phyloP scores from a whole-genome alignment of 2,329 filamentous ascomycete species.

The Iodosphaeria phyllophila region DNA sequence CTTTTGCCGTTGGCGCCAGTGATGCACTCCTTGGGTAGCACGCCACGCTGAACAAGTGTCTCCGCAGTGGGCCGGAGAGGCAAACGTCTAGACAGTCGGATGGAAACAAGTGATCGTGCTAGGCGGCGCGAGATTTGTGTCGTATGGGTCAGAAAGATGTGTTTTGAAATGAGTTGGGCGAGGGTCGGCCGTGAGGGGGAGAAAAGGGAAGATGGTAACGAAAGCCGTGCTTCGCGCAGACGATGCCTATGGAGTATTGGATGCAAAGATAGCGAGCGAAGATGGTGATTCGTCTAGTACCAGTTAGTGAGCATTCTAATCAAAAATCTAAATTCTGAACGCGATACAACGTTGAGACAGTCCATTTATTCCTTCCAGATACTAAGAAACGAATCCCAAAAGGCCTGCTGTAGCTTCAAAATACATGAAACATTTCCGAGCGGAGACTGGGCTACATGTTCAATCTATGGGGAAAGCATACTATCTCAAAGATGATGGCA shows the following conservation, averaged over 20 bases:
- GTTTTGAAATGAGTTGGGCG: conserved; percentile 40
- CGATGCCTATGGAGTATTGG: conserved; percentile 47
- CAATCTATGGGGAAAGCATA: too few species aligned
- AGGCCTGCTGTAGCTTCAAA: too few species aligned
- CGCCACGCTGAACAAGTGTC: conserved; percentile 40
- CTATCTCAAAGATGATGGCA: conserved; percentile 1
- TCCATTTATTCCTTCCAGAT: too few species aligned
- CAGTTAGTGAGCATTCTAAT: conserved; percentile 3
- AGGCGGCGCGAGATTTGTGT: conserved; percentile 45
- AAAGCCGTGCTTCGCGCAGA: conserved; percentile 33
- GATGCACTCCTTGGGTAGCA: conserved; percentile 46
- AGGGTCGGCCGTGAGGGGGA: conserved; percentile 39
- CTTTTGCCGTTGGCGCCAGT: conserved; percentile 8
- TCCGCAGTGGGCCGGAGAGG: conserved; percentile 38
- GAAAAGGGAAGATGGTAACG: conserved; percentile 35
- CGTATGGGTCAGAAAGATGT: conserved; percentile 49
- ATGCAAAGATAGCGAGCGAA: conserved; percentile 41
- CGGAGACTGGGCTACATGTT: too few species aligned
- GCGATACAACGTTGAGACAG: too few species aligned
- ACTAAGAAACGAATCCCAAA: too few species aligned
- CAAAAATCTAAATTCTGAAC: too few species aligned
- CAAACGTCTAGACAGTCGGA: conserved; percentile 43
- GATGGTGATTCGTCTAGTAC: conserved; percentile 36
- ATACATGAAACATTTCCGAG: too few species aligned
- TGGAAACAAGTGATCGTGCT: conserved; percentile 43